phyloP scores from a whole-genome alignment of 2,329 filamentous ascomycete genomes.

The Bisporella sp. region DNA sequence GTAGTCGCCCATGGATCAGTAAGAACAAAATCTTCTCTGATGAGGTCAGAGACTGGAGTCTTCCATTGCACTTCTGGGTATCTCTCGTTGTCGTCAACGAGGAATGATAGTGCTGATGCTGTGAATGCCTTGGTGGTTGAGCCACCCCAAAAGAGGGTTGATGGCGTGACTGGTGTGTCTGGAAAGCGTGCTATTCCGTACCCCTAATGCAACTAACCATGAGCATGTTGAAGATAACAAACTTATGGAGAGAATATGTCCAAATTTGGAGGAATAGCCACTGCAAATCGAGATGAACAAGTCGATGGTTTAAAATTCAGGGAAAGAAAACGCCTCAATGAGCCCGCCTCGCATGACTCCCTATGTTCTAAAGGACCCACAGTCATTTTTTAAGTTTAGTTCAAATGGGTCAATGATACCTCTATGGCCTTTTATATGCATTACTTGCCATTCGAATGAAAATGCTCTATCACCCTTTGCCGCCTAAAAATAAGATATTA shows the following conservation, averaged over 20 bases:
- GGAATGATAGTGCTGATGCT: constrained; percentile 40
- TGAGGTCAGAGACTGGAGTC: constrained; percentile 38
- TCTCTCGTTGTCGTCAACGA: constrained; percentile 37
- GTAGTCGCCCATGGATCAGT: constrained; percentile 37
- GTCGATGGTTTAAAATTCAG: too few relatives aligned
- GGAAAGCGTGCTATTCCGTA: constrained; percentile 32
- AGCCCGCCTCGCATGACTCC: too few relatives aligned
- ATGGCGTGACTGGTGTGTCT: constrained; percentile 32
- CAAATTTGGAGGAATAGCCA: background rate
- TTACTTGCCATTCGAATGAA: too few relatives aligned
- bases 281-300: too few relatives aligned
- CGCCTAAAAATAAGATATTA: too few relatives aligned
- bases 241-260: background rate
- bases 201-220: constrained; percentile 23
- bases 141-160: constrained; percentile 47
- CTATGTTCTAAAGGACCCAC: too few relatives aligned
- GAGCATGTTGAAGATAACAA: background rate
- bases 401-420: too few relatives aligned
- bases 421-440: too few relatives aligned
- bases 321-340: too few relatives aligned
- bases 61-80: constrained; percentile 36
- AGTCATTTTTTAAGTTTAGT: too few relatives aligned
- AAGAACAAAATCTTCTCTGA: constrained; percentile 46
- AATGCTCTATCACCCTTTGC: too few relatives aligned
- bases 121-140: constrained; percentile 51